Evolutionary conservation across 352 stramenopile genomes (phyloP), one percentile per base, ranked within the genome.

Genomic region (Phytophthora sp.): DNA sequence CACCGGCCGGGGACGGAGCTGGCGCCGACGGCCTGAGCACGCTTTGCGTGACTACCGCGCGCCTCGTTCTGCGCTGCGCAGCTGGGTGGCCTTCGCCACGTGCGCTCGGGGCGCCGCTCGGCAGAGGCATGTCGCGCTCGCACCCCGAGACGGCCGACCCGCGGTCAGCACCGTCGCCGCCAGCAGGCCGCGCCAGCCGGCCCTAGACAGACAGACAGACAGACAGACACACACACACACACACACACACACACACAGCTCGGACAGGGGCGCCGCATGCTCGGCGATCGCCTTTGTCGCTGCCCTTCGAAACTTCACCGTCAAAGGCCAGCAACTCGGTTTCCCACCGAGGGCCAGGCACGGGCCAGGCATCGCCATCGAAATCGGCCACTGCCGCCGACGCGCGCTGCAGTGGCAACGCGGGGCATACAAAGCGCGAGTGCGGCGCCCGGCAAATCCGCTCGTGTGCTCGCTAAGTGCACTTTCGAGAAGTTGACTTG

Each of bases 121-220:
- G 54, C 26, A 63, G 43, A 63, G 44, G 43, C 54, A 37, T 32
- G 28, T 32, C 30, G 32, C 15, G 21, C 23, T 6, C 48, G 32
- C 32, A 21, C 20, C 35, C 20, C 23, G 4, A n/a, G n/a, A n/a
- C n/a, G n/a, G n/a, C n/a, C n/a, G n/a, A n/a, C n/a, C n/a, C n/a
- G n/a, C n/a, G n/a, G 32, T 45, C 48, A 45, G 17, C 50, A 49
- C 7, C 37, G 31, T 18, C 27, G 23, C n/a, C 41, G 15, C 21
- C 27, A 37, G 27, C 27, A 3, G 28, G 23, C 15, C 42, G 15
- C 10, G 24, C 13, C 26, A 49, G 23, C n/a, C n/a, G n/a, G n/a
- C n/a, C n/a, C n/a, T n/a, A n/a, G n/a, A n/a, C n/a, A n/a, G n/a
- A n/a, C n/a, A n/a, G n/a, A n/a, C n/a, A n/a, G n/a, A n/a, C n/a